A percentile compares a stretch with the other conserved stretches of the same genome.
phyloP scores from a whole-genome alignment of 2,329 filamentous ascomycete genomes.

The Chaetoscypha palmicola region DNA sequence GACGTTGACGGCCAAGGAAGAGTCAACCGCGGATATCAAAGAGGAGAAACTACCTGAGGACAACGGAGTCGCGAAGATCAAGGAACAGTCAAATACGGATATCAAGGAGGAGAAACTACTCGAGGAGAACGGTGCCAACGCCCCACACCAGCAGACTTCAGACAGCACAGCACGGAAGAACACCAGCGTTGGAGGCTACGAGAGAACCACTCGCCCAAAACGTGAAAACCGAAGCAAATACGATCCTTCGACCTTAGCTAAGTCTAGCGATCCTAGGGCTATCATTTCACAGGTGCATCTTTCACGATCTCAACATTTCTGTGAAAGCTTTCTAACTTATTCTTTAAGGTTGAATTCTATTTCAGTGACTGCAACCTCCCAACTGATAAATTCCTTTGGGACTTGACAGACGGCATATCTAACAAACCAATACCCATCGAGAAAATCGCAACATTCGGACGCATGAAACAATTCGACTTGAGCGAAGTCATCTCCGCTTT shows the following conservation, averaged over 20 bases:
- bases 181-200: constrained; percentile 5
- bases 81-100: constrained; percentile 6
- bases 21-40: constrained; percentile 10
- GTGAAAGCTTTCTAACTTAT: constrained; percentile 8
- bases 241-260: constrained; percentile 46
- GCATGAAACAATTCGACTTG: constrained; percentile 87
- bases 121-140: constrained; percentile 13
- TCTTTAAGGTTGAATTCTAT: constrained; percentile 79
- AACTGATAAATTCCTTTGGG: constrained; percentile 80
- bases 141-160: constrained; percentile 4
- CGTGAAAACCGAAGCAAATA: constrained; percentile 45
- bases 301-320: neutral
- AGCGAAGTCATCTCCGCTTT: constrained; percentile 76
- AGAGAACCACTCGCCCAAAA: constrained; percentile 20
- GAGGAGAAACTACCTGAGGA: constrained; percentile 7
- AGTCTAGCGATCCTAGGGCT: constrained; percentile 54
- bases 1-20: constrained; percentile 9
- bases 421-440: constrained; percentile 78
- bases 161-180: constrained; percentile 1
- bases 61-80: constrained; percentile 7
- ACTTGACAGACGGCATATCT: constrained; percentile 65
- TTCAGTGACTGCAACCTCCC: constrained; percentile 88
- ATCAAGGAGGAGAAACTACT: constrained; percentile 1
- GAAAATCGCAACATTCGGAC: constrained; percentile 79
- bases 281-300: constrained; percentile 57